Evolutionary conservation across 2,329 filamentous ascomycete genomes (phyloP).

Genomic region (Cladosporium velox): DNA sequence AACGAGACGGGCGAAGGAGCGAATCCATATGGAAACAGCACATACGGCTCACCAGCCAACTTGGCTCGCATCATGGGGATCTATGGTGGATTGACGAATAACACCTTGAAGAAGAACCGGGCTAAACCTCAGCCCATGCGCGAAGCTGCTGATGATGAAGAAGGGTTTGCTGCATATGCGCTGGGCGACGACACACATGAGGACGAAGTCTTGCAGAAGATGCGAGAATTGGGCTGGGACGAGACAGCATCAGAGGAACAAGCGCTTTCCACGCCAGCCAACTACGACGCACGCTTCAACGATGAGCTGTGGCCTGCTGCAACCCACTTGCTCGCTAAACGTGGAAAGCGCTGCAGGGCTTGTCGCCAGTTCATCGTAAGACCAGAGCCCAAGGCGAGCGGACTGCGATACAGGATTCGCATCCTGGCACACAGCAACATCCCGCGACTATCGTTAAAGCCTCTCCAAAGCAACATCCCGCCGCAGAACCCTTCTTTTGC

Average conservation of each 20-base stretch:
- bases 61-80: slow-evolving; percentile 88
- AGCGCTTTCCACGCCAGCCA: slow-evolving; percentile 51
- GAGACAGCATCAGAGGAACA: slow-evolving; percentile 60
- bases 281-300: slow-evolving; percentile 61
- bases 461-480: slow-evolving; percentile 38
- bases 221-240: slow-evolving; percentile 65
- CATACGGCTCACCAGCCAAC: slow-evolving; percentile 74
- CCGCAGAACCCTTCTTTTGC: slow-evolving; percentile 31
- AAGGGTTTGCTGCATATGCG: slow-evolving; percentile 66
- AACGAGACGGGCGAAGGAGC: slow-evolving; percentile 60
- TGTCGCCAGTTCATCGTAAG: slow-evolving; percentile 96
- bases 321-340: slow-evolving; percentile 82
- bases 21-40: slow-evolving; percentile 53
- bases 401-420: slow-evolving; percentile 88
- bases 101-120: slow-evolving; percentile 65
- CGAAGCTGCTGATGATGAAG: slow-evolving; percentile 69
- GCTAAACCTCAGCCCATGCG: slow-evolving; percentile 73
- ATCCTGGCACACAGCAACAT: slow-evolving; percentile 84
- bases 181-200: slow-evolving; percentile 23
- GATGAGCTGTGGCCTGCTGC: slow-evolving; percentile 79
- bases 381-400: slow-evolving; percentile 86
- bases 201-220: slow-evolving; percentile 61
- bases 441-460: slow-evolving; percentile 74
- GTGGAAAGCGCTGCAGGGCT: slow-evolving; percentile 86
- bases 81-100: slow-evolving; percentile 68